Evolutionary conservation across 306 rosid genomes (phyloP).

Genomic region (Vigna trinervia): DNA sequence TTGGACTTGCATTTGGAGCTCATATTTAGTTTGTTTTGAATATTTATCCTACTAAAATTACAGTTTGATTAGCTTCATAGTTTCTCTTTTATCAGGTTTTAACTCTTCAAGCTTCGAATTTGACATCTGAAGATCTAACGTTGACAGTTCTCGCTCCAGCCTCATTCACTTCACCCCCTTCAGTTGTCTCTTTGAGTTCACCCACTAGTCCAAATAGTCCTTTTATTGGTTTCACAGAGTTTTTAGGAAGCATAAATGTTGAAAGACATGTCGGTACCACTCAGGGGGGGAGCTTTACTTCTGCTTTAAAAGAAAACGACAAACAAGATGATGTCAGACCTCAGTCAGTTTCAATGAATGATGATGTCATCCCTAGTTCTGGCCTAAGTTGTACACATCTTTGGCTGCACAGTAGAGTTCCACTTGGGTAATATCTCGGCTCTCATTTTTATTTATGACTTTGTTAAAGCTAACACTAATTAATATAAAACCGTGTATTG

Average conservation of each 20-base stretch:
- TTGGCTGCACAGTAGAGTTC: slow-evolving; percentile 99
- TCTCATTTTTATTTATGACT: slow-evolving; percentile 17
- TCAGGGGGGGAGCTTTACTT: slow-evolving; percentile 61
- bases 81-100: slow-evolving; percentile 73
- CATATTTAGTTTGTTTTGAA: slow-evolving; percentile 17
- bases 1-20: slow-evolving; percentile 27
- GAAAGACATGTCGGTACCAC: slow-evolving; percentile 54
- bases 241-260: slow-evolving; percentile 61
- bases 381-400: slow-evolving; percentile 87
- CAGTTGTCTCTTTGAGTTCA: slow-evolving; percentile 87
- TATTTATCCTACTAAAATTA: slow-evolving; percentile 27
- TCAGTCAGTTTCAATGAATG: slow-evolving; percentile 61
- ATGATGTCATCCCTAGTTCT: slow-evolving; percentile 73
- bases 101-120: slow-evolving; percentile 94
- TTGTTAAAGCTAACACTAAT: slow-evolving; percentile 35
- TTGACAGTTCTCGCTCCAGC: slow-evolving; percentile 97
- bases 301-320: slow-evolving; percentile 54
- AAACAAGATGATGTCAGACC: slow-evolving; percentile 58
- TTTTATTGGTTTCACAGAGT: slow-evolving; percentile 75
- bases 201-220: slow-evolving; percentile 84
- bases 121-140: slow-evolving; percentile 88
- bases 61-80: slow-evolving; percentile 30
- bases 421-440: slow-evolving; percentile 74
- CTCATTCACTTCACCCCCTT: slow-evolving; percentile 77
- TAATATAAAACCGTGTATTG: slow-evolving; percentile 42